A percentile compares a stretch with the other conserved stretches of the same genome.
Evolutionary conservation across 805 yeast species (phyloP).

Genomic region (Teunomyces atbi): DNA sequence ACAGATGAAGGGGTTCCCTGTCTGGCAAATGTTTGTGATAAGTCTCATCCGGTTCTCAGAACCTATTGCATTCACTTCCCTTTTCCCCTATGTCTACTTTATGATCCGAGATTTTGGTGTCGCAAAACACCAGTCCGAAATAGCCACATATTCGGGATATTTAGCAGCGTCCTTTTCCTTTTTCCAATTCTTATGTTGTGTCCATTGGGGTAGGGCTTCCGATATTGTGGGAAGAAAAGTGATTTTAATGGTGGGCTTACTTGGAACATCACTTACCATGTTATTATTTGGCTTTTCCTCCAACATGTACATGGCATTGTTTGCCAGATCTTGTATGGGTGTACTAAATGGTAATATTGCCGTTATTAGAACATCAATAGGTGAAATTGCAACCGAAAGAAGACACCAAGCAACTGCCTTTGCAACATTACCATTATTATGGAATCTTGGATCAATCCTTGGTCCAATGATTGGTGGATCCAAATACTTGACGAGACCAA

Average conservation of each 20-base stretch:
- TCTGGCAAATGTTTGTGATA: slow-evolving; percentile 43
- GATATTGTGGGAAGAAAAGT: slow-evolving; percentile 58
- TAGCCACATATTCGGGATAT: slow-evolving; percentile 61
- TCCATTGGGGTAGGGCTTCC: slow-evolving; percentile 59
- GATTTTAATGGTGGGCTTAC: slow-evolving; percentile 49
- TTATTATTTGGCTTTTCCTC: slow-evolving; percentile 53
- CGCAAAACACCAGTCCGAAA: slow-evolving; percentile 47
- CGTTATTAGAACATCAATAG: slow-evolving; percentile 60
- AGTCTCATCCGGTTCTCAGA: slow-evolving; percentile 53
- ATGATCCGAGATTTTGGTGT: slow-evolving; percentile 59
- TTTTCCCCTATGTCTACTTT: slow-evolving; percentile 63
- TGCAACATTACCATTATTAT: slow-evolving; percentile 58
- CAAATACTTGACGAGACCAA: slow-evolving; percentile 50
- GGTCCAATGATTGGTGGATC: slow-evolving; percentile 61
- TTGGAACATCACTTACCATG: slow-evolving; percentile 50
- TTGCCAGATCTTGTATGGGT: slow-evolving; percentile 55
- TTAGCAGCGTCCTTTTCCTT: slow-evolving; percentile 60
- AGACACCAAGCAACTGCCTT: slow-evolving; percentile 64
- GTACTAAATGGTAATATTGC: slow-evolving; percentile 63
- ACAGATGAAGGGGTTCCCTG: slow-evolving; percentile 57
- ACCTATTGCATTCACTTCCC: slow-evolving; percentile 62
- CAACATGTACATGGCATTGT: slow-evolving; percentile 51
- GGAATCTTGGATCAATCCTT: slow-evolving; percentile 58
- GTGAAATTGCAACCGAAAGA: slow-evolving; percentile 56
- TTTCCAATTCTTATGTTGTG: slow-evolving; percentile 54